Evolutionary conservation across 1,284 basidiomycete species (phyloP).

Genomic region (Phylloboletellus chloephorus): DNA sequence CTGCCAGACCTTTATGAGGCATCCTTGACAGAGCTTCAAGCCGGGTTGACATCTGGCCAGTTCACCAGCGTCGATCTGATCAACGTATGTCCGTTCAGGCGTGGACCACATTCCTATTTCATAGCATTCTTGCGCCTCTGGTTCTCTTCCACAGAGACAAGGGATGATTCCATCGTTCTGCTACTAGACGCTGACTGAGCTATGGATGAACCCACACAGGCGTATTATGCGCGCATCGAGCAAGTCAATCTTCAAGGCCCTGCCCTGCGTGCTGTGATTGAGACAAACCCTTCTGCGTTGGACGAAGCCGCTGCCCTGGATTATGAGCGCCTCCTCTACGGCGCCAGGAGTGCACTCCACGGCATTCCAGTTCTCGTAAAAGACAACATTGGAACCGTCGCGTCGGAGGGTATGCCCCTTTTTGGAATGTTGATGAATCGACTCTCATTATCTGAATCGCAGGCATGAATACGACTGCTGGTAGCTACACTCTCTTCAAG

Average conservation of each 20-base stretch:
- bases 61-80: constrained; percentile 65
- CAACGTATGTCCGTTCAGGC: constrained; percentile 37
- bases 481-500: constrained; percentile 52
- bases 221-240: constrained; percentile 64
- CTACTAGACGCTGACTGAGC: background rate
- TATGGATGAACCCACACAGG: constrained; percentile 32
- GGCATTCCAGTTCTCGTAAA: constrained; percentile 70
- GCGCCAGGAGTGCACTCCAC: constrained; percentile 53
- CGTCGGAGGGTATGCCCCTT: constrained; percentile 42
- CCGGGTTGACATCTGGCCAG: constrained; percentile 43
- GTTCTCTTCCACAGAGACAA: background rate
- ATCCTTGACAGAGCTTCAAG: constrained; percentile 51
- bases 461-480: constrained; percentile 67
- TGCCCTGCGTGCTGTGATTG: constrained; percentile 55
- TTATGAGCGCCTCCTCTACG: constrained; percentile 42
- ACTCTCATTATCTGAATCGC: background rate
- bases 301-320: constrained; percentile 52
- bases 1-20: constrained; percentile 63
- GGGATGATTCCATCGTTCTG: background rate
- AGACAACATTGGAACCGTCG: constrained; percentile 61
- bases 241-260: constrained; percentile 67
- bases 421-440: background rate
- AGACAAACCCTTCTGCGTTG: constrained; percentile 57
- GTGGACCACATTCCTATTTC: background rate
- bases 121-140: background rate